Percentiles rank a stretch among this genome's conserved stretches.
phyloP scores from a whole-genome alignment of 352 stramenopile genomes.

The Globisporangium polare region DNA sequence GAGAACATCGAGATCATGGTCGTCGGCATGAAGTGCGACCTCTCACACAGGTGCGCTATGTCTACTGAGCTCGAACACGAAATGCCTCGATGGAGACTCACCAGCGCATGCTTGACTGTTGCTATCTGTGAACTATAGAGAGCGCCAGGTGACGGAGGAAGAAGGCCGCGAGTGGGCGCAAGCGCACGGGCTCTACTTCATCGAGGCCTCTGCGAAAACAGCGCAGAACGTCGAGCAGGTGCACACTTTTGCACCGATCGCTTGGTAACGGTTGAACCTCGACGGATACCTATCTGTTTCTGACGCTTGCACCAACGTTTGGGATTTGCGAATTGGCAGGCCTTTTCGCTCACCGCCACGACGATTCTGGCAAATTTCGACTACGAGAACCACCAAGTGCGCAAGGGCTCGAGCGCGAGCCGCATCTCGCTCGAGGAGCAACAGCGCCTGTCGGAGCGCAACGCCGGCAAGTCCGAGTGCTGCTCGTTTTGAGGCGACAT shows the following conservation, averaged over 20 bases:
- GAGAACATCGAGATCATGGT: slow-evolving; percentile 83
- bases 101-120: not conserved
- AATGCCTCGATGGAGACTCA: not conserved
- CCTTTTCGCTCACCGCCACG: slow-evolving; percentile 61
- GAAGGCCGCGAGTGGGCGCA: slow-evolving; percentile 64
- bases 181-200: slow-evolving; percentile 70
- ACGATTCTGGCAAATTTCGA: slow-evolving; percentile 81
- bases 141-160: slow-evolving; percentile 62
- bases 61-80: not conserved
- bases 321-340: slow-evolving; percentile 20
- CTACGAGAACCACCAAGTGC: slow-evolving; percentile 54
- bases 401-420: slow-evolving; percentile 32
- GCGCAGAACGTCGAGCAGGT: slow-evolving; percentile 80
- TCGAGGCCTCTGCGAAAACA: slow-evolving; percentile 82
- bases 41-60: slow-evolving; percentile 28
- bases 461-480: slow-evolving; percentile 29
- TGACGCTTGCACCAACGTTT: slow-evolving; percentile 4
- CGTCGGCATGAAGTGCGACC: slow-evolving; percentile 83
- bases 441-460: slow-evolving; percentile 15
- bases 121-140: slow-evolving; percentile 10
- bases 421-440: slow-evolving; percentile 36
- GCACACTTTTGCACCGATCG: not conserved
- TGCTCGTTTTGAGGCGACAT: slow-evolving; percentile 19
- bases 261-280: no score
- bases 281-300: not conserved